Evolutionary conservation across 1,284 basidiomycete genomes (phyloP).

Genomic region (Pseudomicrostroma phylloplanum): DNA sequence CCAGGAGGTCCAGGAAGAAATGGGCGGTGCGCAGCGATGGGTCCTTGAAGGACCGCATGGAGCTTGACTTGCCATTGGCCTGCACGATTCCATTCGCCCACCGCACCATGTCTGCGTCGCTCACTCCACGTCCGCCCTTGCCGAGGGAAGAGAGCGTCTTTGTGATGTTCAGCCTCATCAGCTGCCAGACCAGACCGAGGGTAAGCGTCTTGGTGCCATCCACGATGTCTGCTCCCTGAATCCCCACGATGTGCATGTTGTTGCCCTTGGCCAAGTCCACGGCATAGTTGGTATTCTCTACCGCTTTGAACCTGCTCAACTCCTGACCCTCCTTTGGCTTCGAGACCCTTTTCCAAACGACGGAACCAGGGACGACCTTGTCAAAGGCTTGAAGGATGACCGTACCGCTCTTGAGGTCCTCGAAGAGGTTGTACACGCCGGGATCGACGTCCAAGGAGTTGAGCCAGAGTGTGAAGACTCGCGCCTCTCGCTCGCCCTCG

Average conservation of each 20-base stretch:
- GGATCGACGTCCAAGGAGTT: slow-evolving; percentile 95
- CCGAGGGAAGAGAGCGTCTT: slow-evolving; percentile 77
- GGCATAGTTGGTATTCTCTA: slow-evolving; percentile 96
- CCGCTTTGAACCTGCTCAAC: slow-evolving; percentile 88
- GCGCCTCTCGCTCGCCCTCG: slow-evolving; percentile 93
- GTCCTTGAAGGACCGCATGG: slow-evolving; percentile 90
- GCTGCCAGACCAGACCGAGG: slow-evolving; percentile 92
- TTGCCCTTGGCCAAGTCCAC: slow-evolving; percentile 88
- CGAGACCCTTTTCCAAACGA: slow-evolving; percentile 86
- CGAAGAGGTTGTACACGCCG: slow-evolving; percentile 90
- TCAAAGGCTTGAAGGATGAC: slow-evolving; percentile 92
- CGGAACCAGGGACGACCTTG: slow-evolving; percentile 83
- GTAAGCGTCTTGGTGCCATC: slow-evolving; percentile 86
- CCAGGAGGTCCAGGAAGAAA: slow-evolving; percentile 89
- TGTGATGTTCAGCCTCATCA: slow-evolving; percentile 88
- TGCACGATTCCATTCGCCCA: slow-evolving; percentile 92
- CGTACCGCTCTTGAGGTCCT: slow-evolving; percentile 84
- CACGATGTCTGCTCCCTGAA: slow-evolving; percentile 94
- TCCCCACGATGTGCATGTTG: slow-evolving; percentile 91
- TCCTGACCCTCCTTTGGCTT: slow-evolving; percentile 78
- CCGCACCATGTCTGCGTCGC: slow-evolving; percentile 85
- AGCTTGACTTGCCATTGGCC: slow-evolving; percentile 61
- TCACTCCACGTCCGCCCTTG: slow-evolving; percentile 69
- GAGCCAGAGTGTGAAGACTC: slow-evolving; percentile 95
- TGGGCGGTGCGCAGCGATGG: slow-evolving; percentile 79